Conservation (phyloP, 1,284 basidiomycete species). For the Ceratobasidium sp. region DNA sequence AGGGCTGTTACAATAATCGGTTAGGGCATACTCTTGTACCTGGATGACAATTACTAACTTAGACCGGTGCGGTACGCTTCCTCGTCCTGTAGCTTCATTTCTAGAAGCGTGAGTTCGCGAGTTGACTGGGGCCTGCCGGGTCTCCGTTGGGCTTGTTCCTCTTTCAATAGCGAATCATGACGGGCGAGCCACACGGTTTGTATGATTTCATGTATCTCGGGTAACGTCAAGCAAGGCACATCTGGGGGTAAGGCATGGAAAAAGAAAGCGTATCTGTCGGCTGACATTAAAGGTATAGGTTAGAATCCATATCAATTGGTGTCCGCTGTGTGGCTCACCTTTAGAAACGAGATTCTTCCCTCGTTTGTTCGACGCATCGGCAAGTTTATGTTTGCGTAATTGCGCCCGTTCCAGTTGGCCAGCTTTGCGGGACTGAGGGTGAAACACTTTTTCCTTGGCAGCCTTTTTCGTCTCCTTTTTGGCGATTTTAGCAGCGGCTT, state of each 20-base stretch:
- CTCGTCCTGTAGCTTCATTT: conserved; percentile 73
- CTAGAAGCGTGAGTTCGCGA: conserved; percentile 80
- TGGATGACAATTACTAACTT: conserved; percentile 63
- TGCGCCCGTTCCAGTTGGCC: conserved; percentile 80
- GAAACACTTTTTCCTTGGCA: conserved; percentile 82
- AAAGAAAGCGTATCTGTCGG: conserved; percentile 84
- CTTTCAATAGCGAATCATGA: conserved; percentile 76
- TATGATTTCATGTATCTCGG: conserved; percentile 77
- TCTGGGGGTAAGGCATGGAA: conserved; percentile 77
- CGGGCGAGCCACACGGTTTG: conserved; percentile 80
- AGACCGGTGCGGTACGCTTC: conserved; percentile 87
- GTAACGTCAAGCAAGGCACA: conserved; percentile 70
- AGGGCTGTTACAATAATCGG: conserved; percentile 68
- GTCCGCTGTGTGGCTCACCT: conserved; percentile 59
- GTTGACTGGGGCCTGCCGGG: conserved; percentile 83
- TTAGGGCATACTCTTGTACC: too few species aligned
- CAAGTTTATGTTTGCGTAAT: conserved; percentile 78
- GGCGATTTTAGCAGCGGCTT: conserved; percentile 20
- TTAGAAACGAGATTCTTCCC: conserved; percentile 67
- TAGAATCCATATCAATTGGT: background rate
- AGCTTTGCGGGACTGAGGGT: conserved; percentile 86
- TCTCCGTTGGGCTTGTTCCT: conserved; percentile 72
- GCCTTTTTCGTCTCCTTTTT: conserved; percentile 51
- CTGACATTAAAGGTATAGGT: conserved; percentile 58
- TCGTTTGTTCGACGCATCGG: conserved; percentile 69